Conservation (phyloP, 345 rosid genomes). For the Eutrema japonicum region DNA sequence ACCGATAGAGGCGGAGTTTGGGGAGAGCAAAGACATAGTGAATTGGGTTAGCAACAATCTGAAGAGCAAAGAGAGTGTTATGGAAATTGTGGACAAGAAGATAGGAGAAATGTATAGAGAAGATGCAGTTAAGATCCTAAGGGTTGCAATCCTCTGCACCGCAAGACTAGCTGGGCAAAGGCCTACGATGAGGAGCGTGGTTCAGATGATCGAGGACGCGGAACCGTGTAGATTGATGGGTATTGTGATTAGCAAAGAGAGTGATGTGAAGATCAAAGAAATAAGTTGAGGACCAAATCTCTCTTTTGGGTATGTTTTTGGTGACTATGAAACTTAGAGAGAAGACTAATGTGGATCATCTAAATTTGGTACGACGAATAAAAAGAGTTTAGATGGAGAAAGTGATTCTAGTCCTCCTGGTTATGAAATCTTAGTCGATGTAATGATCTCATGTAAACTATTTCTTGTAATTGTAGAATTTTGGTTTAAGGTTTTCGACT, state of each 20-base stretch:
- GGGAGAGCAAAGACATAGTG: slow-evolving; percentile 82
- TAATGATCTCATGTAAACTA: slow-evolving; percentile 33
- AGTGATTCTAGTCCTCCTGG: slow-evolving; percentile 5
- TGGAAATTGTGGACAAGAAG: slow-evolving; percentile 67
- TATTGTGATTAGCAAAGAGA: slow-evolving; percentile 54
- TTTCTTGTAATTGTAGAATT: slow-evolving; percentile 37
- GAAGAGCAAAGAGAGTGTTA: slow-evolving; percentile 56
- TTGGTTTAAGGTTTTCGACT: slow-evolving; percentile 8
- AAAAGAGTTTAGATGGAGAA: slow-evolving; percentile 22
- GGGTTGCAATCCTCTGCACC: slow-evolving; percentile 77
- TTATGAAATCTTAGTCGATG: slow-evolving; percentile 18
- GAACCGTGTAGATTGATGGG: slow-evolving; percentile 66
- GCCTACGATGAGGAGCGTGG: slow-evolving; percentile 87
- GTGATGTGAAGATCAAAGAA: slow-evolving; percentile 42
- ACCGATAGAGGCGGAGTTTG: slow-evolving; percentile 78
- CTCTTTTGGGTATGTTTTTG: slow-evolving; percentile 23
- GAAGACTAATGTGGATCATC: slow-evolving; percentile 7
- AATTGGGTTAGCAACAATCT: slow-evolving; percentile 69
- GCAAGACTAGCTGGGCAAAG: slow-evolving; percentile 57
- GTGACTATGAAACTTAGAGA: slow-evolving; percentile 24
- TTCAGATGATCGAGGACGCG: slow-evolving; percentile 83
- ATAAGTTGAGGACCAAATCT: slow-evolving; percentile 29
- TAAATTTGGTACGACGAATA: neutral
- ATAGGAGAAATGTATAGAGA: slow-evolving; percentile 59
- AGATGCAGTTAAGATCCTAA: slow-evolving; percentile 66